These are phyloP conservation scores for Ascochyta viciae-villosae DNA, from an alignment of 2,329 filamentous ascomycete genomes.

Conservation along the genomic window DNA sequence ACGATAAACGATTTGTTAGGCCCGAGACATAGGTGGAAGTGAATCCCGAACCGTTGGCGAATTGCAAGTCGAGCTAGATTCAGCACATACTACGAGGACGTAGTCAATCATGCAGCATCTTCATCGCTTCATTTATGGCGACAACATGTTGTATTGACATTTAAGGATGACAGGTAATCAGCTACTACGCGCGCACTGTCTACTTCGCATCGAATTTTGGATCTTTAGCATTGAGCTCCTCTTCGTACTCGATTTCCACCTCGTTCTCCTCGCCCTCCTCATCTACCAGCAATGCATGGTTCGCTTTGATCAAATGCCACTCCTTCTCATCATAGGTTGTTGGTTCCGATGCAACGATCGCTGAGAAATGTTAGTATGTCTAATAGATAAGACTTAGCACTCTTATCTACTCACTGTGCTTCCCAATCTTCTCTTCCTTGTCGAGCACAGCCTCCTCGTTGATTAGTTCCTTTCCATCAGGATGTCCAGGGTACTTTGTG, in stretches of 20 bases:
- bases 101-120: too few relatives aligned
- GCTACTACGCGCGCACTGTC: neutral
- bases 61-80: too few relatives aligned
- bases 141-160: too few relatives aligned
- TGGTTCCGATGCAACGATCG: conserved; percentile 61
- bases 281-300: conserved; percentile 55
- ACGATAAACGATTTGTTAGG: neutral
- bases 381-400: neutral
- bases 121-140: too few relatives aligned
- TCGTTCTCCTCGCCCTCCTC: conserved; percentile 49
- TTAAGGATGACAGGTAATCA: neutral
- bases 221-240: conserved; percentile 51
- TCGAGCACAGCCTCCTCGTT: conserved; percentile 47
- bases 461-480: conserved; percentile 49
- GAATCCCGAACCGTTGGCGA: too few relatives aligned
- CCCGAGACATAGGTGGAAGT: too few relatives aligned
- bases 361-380: neutral
- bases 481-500: conserved; percentile 59
- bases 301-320: conserved; percentile 60
- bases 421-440: conserved; percentile 54
- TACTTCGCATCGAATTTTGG: conserved; percentile 33
- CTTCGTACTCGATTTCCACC: conserved; percentile 48
- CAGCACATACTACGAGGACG: too few relatives aligned
- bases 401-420: conserved; percentile 45
- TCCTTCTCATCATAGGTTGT: conserved; percentile 61